Evolutionary conservation across 1,284 basidiomycete species (phyloP).

Genomic region (Golubevia sp.): DNA sequence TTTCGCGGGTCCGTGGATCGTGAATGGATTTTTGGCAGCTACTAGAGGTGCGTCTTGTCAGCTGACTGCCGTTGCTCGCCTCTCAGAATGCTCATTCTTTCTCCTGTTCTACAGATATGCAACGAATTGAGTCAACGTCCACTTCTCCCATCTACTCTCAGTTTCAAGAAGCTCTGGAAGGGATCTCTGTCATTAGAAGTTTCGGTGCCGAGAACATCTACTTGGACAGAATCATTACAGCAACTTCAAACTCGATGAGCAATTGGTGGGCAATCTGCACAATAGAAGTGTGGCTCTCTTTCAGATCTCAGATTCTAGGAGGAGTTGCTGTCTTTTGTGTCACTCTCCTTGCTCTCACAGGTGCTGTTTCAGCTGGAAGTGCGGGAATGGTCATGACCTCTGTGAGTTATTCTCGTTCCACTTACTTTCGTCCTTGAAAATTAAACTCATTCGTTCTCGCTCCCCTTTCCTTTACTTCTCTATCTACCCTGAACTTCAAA

Average conservation of each 20-base stretch:
- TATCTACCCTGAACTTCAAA: too few relatives aligned
- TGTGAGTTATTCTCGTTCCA: too few relatives aligned
- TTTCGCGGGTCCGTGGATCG: slow-evolving; percentile 28
- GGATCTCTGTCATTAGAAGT: slow-evolving; percentile 51
- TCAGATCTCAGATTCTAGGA: slow-evolving; percentile 37
- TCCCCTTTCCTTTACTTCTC: too few relatives aligned
- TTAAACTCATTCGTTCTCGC: too few relatives aligned
- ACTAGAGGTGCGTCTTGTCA: slow-evolving; percentile 18
- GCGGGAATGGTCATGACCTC: slow-evolving; percentile 83
- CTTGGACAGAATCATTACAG: slow-evolving; percentile 14
- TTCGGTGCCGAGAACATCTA: slow-evolving; percentile 41
- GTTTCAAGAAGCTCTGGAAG: slow-evolving; percentile 41
- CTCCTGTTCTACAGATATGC: slow-evolving; percentile 22
- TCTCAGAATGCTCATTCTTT: too few relatives aligned
- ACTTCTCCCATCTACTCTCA: slow-evolving; percentile 54
- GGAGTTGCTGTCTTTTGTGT: slow-evolving; percentile 37
- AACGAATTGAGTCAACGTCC: slow-evolving; percentile 54
- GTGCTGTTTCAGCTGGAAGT: slow-evolving; percentile 72
- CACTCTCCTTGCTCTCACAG: slow-evolving; percentile 72
- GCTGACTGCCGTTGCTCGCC: too few relatives aligned
- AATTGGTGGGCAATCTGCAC: slow-evolving; percentile 55
- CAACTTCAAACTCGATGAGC: slow-evolving; percentile 18
- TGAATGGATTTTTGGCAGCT: slow-evolving; percentile 38
- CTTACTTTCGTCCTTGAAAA: too few relatives aligned
- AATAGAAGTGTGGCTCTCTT: slow-evolving; percentile 48